These are phyloP conservation scores for Petunia axillaris DNA, from an alignment of 257 asterid species.

Conservation along the genomic window DNA sequence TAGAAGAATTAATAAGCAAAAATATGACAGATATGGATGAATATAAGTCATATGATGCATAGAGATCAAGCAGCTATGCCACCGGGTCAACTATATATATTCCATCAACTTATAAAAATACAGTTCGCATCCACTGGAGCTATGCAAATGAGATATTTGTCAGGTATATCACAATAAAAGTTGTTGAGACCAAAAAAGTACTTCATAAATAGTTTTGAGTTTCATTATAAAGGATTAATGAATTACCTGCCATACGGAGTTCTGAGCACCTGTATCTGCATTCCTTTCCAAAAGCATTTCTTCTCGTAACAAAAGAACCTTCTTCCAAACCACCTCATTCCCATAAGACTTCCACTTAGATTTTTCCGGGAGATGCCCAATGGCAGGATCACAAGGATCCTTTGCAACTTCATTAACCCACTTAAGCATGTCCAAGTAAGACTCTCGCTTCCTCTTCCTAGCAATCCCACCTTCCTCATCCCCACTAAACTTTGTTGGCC, in stretches of 20 bases:
- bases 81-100: neutral
- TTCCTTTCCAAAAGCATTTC: slow-evolving; percentile 51
- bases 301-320: slow-evolving; percentile 63
- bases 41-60: neutral
- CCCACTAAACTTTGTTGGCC: neutral
- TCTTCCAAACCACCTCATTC: slow-evolving; percentile 66
- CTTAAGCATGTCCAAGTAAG: slow-evolving; percentile 45
- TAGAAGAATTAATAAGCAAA: neutral
- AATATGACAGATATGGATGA: neutral
- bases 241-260: slow-evolving; percentile 55
- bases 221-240: neutral
- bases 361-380: slow-evolving; percentile 56
- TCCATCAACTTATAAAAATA: neutral
- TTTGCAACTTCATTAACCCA: slow-evolving; percentile 67
- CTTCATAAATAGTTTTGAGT: neutral
- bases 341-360: slow-evolving; percentile 74
- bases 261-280: slow-evolving; percentile 48
- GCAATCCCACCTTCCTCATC: slow-evolving; percentile 33
- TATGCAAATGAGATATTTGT: neutral
- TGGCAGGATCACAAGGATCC: slow-evolving; percentile 62
- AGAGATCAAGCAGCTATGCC: neutral
- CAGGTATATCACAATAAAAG: neutral
- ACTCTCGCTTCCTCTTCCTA: slow-evolving; percentile 63
- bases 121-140: slow-evolving; percentile 14
- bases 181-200: neutral